These are phyloP conservation scores for Fraxinus latifolia DNA, from an alignment of 305 asterid genomes.

Conservation along the genomic window DNA sequence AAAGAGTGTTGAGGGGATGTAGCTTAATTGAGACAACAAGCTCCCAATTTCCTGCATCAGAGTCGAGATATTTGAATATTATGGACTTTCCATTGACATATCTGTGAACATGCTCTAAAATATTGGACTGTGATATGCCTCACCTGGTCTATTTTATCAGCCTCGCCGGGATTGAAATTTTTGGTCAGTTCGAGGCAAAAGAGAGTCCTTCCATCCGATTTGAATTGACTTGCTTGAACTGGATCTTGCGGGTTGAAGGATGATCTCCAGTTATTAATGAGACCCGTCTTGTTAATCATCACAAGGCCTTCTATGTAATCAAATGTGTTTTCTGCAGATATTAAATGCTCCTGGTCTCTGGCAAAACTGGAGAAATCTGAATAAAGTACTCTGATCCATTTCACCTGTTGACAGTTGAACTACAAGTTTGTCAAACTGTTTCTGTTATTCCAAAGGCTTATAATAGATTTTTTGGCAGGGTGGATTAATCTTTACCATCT, in stretches of 20 bases:
- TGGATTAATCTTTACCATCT: slow-evolving; percentile 43
- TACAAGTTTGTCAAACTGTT: slow-evolving; percentile 18
- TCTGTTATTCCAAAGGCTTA: neutral
- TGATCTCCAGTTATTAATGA: slow-evolving; percentile 75
- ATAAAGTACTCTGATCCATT: slow-evolving; percentile 80
- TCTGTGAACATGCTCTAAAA: neutral
- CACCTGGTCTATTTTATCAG: slow-evolving; percentile 46
- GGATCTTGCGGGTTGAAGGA: slow-evolving; percentile 67
- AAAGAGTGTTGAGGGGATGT: slow-evolving; percentile 69
- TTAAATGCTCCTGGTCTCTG: slow-evolving; percentile 69
- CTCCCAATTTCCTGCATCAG: slow-evolving; percentile 61
- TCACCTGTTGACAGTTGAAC: slow-evolving; percentile 50
- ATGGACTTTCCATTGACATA: neutral
- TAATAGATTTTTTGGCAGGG: neutral
- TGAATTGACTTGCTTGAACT: slow-evolving; percentile 54
- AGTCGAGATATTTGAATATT: neutral
- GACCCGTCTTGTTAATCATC: slow-evolving; percentile 61
- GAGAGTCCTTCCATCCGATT: slow-evolving; percentile 68
- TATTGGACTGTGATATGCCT: slow-evolving; percentile 7
- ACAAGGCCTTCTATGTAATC: slow-evolving; percentile 88
- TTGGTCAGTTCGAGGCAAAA: slow-evolving; percentile 81
- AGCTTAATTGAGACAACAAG: slow-evolving; percentile 56
- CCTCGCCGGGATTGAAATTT: slow-evolving; percentile 54
- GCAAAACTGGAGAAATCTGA: slow-evolving; percentile 67
- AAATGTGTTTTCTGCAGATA: slow-evolving; percentile 55